Evolutionary conservation across 1,284 basidiomycete genomes (phyloP), one percentile per base, ranked within the genome.

Genomic region (Exobasidium cylindrosporum): DNA sequence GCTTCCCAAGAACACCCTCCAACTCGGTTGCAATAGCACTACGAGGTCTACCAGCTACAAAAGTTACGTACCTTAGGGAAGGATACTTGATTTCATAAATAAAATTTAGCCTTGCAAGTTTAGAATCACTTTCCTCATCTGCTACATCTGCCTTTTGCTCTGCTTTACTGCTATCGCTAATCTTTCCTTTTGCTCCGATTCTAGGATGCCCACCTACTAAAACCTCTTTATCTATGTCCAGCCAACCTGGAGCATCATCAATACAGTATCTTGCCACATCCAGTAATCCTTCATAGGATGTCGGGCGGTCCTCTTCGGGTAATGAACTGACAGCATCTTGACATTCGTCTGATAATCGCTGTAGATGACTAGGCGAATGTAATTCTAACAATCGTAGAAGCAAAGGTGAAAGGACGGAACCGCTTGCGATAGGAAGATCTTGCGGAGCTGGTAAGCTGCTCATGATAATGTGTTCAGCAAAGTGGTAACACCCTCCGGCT

Each of bases 41-140:
- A 91, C 91, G 23, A 89, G 72, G 65, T 21, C 70, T 65, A n/a
- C 69, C 73, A 7, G 70, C 74, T 21, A 73, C 76, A 31, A 68
- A 75, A 3, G 78, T 77, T 17, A 80, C 73, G 57, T 73, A 80
- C 13, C 69, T 68, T 11, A 80, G 66, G 7, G 69, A 67, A 1
- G 77, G 78, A 55, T 63, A 80, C 11, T 66, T 63, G 1, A 60
- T 61, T 40, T 80, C 77, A 47, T 79, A 80, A 45, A 72, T 62
- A 17, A 64, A 62, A 52, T 78, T 78, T 47, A 78, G 64, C 32
- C 46, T 58, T 13, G 67, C 69, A 0, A 75, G 64, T n/a, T 61
- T 67, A 63, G 66, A 17, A 14, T 56, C 24, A 30, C 24, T 24
- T 28, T 32, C 60, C 17, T 31, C 45, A 35, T 62, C 60, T 26